Conservation (phyloP, 352 stramenopile species). For the Phytophthora pinifolia region DNA sequence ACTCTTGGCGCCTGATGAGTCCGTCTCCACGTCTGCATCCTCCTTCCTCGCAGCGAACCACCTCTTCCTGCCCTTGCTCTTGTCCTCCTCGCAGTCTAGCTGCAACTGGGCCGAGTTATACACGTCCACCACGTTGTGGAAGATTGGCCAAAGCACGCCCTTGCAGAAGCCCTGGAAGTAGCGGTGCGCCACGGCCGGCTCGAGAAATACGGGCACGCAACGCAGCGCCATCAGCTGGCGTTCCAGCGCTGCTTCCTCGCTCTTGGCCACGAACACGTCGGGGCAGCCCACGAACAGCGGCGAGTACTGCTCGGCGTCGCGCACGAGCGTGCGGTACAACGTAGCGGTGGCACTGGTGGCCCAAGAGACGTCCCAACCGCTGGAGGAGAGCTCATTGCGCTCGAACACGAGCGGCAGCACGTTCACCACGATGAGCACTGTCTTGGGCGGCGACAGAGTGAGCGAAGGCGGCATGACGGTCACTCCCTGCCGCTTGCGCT, state of each 20-base stretch:
- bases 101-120: slow-evolving; percentile 87
- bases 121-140: slow-evolving; percentile 97
- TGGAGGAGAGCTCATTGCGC: slow-evolving; percentile 35
- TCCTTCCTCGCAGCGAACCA: slow-evolving; percentile 24
- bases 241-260: slow-evolving; percentile 65
- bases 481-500: slow-evolving; percentile 9
- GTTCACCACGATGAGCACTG: slow-evolving; percentile 79
- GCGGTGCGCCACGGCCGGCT: slow-evolving; percentile 77
- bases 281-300: slow-evolving; percentile 76
- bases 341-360: slow-evolving; percentile 72
- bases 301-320: slow-evolving; percentile 46
- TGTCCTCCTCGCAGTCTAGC: slow-evolving; percentile 43
- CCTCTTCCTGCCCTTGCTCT: background rate
- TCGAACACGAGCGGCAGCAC: slow-evolving; percentile 77
- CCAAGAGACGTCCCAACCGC: slow-evolving; percentile 65
- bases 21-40: background rate
- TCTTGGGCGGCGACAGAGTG: slow-evolving; percentile 31
- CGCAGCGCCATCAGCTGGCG: slow-evolving; percentile 86
- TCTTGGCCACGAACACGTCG: slow-evolving; percentile 64
- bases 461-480: slow-evolving; percentile 15
- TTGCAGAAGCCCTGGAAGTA: slow-evolving; percentile 97
- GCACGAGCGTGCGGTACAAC: slow-evolving; percentile 76
- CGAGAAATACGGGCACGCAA: slow-evolving; percentile 96
- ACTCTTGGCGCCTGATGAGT: slow-evolving; percentile 11
- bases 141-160: slow-evolving; percentile 96